Conservation (phyloP, 148 eudicot genomes). For the Amaranthus palmeri region DNA sequence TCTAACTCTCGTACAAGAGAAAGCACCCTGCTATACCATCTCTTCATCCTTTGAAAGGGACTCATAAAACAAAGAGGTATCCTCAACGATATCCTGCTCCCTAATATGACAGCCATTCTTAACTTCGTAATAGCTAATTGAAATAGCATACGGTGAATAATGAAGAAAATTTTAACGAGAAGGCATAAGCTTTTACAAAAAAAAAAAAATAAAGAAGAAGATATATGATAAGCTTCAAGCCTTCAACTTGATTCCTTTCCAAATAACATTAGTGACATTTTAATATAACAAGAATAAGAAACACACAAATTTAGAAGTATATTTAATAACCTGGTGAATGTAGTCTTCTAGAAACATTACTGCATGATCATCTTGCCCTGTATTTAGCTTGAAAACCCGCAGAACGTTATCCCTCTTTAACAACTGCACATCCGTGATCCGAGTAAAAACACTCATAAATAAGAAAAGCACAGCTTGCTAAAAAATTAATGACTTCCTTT, state of each 20-base stretch:
- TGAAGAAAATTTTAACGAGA: background rate
- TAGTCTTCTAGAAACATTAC: conserved; percentile 91
- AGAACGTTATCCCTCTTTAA: conserved; percentile 69
- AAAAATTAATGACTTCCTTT: background rate
- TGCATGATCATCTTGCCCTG: conserved; percentile 98
- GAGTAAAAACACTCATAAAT: background rate
- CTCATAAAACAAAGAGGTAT: too few relatives aligned
- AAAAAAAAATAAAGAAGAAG: too few relatives aligned
- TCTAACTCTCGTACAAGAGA: too few relatives aligned
- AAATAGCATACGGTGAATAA: background rate
- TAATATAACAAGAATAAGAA: background rate
- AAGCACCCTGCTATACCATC: too few relatives aligned
- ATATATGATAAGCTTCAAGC: background rate
- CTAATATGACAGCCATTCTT: too few relatives aligned
- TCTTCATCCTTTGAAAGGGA: too few relatives aligned
- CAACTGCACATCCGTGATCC: conserved; percentile 38
- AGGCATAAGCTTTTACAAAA: background rate
- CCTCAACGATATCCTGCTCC: too few relatives aligned
- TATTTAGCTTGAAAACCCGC: conserved; percentile 77
- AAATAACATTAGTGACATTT: background rate
- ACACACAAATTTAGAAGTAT: background rate
- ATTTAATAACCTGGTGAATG: conserved; percentile 54
- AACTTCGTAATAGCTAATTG: background rate
- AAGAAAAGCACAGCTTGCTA: background rate
- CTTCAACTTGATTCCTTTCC: background rate